Conservation (phyloP, 306 rosid species). For the Lathyrus sativus region DNA sequence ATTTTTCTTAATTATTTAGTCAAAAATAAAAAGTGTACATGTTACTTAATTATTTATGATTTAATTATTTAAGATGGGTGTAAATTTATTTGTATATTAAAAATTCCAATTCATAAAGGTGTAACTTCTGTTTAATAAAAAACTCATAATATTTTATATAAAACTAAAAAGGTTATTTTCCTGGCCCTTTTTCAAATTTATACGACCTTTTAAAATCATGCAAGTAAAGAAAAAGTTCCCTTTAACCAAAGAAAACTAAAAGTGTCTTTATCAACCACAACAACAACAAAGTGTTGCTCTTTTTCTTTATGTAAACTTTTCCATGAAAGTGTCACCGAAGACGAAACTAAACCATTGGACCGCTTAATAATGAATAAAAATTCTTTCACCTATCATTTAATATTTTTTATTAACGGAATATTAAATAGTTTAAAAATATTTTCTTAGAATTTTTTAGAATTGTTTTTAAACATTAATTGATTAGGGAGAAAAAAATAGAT, state of each 20-base stretch:
- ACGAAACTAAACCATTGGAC: slow-evolving; percentile 34
- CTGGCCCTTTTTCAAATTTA: not conserved
- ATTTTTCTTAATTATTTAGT: too few species aligned
- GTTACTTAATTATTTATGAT: too few species aligned
- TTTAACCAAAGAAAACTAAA: slow-evolving; percentile 18
- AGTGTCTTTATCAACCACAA: slow-evolving; percentile 1
- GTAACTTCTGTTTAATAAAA: not conserved
- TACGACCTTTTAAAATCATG: not conserved
- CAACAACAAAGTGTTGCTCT: not conserved
- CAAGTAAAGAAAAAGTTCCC: not conserved
- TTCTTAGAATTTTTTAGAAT: too few species aligned
- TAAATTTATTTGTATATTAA: too few species aligned
- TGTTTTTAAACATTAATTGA: too few species aligned
- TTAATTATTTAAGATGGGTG: too few species aligned
- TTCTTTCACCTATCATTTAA: not conserved
- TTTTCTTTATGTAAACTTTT: not conserved
- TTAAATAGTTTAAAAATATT: too few species aligned
- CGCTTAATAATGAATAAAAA: slow-evolving; percentile 24
- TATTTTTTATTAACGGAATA: too few species aligned
- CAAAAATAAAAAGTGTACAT: too few species aligned
- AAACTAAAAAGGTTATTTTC: not conserved
- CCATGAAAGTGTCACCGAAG: slow-evolving; percentile 1
- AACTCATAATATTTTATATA: too few species aligned
- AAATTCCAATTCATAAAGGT: not conserved
- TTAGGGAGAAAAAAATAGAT: too few species aligned